Evolutionary conservation across 345 rosid genomes (phyloP).

Genomic region (Eucalyptus sideroxylon): DNA sequence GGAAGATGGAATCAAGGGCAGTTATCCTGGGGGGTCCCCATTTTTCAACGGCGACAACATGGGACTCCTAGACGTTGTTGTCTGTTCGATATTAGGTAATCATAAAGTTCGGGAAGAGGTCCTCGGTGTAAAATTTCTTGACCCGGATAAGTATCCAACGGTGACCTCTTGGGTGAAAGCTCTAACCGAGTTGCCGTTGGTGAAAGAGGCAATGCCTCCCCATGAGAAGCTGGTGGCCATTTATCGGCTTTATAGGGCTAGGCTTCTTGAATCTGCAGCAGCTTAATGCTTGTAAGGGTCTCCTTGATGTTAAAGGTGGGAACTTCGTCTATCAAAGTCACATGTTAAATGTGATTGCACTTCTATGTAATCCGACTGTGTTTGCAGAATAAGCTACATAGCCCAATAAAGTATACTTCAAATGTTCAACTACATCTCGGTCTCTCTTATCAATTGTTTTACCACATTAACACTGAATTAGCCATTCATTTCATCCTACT

Average conservation of each 20-base stretch:
- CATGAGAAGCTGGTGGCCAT: constrained; percentile 2
- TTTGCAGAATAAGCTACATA: background rate
- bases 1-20: constrained; percentile 20
- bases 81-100: constrained; percentile 4
- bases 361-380: background rate
- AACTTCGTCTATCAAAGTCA: background rate
- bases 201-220: constrained; percentile 4
- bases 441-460: background rate
- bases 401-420: background rate
- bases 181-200: constrained; percentile 4
- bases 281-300: background rate
- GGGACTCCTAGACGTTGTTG: constrained; percentile 15
- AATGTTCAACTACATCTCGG: background rate
- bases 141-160: constrained; percentile 6
- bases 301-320: background rate
- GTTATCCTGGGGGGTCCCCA: background rate
- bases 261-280: background rate
- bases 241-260: background rate
- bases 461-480: background rate
- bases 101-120: constrained; percentile 7
- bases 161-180: constrained; percentile 7
- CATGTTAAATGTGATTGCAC: background rate
- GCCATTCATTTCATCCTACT: background rate
- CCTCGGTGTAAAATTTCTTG: background rate
- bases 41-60: background rate